Evolutionary conservation across 768 basidiomycete species (phyloP).

Genomic region (Coprinopsis sp.): DNA sequence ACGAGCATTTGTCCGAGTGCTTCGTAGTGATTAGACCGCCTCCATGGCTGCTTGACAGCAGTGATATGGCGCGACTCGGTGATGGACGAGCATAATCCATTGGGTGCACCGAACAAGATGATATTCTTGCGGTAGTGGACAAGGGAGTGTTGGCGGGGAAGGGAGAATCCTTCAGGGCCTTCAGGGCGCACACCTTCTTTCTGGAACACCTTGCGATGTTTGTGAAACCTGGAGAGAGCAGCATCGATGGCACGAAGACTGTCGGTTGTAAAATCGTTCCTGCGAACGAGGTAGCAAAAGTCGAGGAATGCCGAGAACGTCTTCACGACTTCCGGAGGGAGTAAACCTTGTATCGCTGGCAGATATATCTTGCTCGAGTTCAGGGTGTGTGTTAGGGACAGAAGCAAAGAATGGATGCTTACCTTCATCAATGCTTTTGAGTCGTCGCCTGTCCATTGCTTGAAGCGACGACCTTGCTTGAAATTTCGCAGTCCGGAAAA

Average conservation of each 20-base stretch:
- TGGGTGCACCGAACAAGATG: slow-evolving; percentile 20
- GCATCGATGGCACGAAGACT: slow-evolving; percentile 16
- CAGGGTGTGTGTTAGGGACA: not conserved
- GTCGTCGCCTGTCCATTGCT: slow-evolving; percentile 35
- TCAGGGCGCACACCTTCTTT: slow-evolving; percentile 8
- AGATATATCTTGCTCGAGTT: slow-evolving; percentile 17
- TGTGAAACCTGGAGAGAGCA: slow-evolving; percentile 21
- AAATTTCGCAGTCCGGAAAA: slow-evolving; percentile 21
- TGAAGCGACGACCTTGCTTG: slow-evolving; percentile 23
- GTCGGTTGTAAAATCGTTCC: slow-evolving; percentile 1
- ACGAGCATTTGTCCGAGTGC: slow-evolving; percentile 33
- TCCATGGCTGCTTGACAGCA: slow-evolving; percentile 32
- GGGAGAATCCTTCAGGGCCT: slow-evolving; percentile 11
- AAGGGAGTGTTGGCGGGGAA: slow-evolving; percentile 22
- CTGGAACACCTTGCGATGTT: slow-evolving; percentile 25
- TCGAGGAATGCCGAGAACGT: slow-evolving; percentile 26
- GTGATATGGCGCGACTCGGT: slow-evolving; percentile 29
- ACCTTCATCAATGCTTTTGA: slow-evolving; percentile 37
- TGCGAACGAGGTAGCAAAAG: slow-evolving; percentile 27
- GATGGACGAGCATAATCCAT: slow-evolving; percentile 28
- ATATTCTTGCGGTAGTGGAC: slow-evolving; percentile 17
- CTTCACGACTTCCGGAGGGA: slow-evolving; percentile 15
- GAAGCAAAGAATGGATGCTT: not conserved
- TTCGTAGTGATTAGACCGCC: slow-evolving; percentile 25
- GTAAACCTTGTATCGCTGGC: slow-evolving; percentile 14